Evolutionary conservation across 179 eudicot genomes (phyloP), one percentile per base, ranked within the genome.

Genomic region (Pouteria campechiana): DNA sequence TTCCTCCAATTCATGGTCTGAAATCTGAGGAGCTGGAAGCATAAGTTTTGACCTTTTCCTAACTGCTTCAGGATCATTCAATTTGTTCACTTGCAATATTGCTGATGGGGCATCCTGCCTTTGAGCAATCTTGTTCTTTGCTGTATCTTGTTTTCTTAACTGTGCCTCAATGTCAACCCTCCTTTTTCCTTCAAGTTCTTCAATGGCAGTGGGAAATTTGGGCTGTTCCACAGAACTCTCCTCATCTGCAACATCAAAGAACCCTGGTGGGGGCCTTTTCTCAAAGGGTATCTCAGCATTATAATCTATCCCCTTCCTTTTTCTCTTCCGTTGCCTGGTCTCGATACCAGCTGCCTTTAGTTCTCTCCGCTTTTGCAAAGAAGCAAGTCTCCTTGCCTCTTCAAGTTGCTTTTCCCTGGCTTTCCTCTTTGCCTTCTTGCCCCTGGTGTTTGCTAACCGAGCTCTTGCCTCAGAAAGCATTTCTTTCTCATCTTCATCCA

Each of bases 401-500:
- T 92, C 99, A 44, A 92, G 96, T 65, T 92, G 99, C 75, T 92
- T 92, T 66, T 92, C 99, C 50, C 99, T 69, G 37, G 99, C 99
- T 74, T 92, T 92, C 52, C 99, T 57, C 64, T 92, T 92, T 36
- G 99, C 99, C 67, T 92, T 92, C 63, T 92, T 92, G 27, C 99
- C 99, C 54, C 94, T 73, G 8, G 96, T 87, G 59, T 87, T 92
- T 17, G 99, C 96, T 45, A 87, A 72, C 45, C 96, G 70, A 50
- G 99, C 99, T 25, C 96, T 62, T 38, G 94, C 96, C 72, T 92
- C 99, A 5, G 99, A 92, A 53, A 92, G 93, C 99, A 92, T 92
- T 75, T 92, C 96, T 56, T 92, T 92, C 72, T 92, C 99, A 61
- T 92, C 99, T 55, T 92, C 99, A 57, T 92, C 99, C 99, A 92